Evolutionary conservation across 78 protist species (phyloP), one percentile per base, ranked within the genome.

Genomic region (Dictyostelium brefeldianum): DNA sequence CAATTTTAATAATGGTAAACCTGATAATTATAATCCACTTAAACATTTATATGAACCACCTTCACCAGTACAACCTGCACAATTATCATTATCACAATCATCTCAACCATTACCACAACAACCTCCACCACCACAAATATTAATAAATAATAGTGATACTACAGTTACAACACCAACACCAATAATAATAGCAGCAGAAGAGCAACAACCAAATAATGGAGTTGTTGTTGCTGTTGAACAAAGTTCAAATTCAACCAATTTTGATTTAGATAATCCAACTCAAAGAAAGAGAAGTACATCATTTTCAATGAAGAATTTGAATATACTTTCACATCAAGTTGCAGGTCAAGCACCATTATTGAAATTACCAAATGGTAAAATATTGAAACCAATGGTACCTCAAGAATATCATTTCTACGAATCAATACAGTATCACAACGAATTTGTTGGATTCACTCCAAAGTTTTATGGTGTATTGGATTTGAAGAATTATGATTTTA

Each of bases 301-400:
- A 47, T 62, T 87, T 31, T 77, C 93, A 29, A 46, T 77, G 43
- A 64, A 67, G 25, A 80, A 87, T 77, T 87, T 87, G 36, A 87
- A 74, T 51, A 46, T 87, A 31, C 50, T 87, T 7, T 64, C 78
- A 12, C 93, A 87, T 50, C 93, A 87, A 29, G 93, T 87, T 41
- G 93, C 93, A 9, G 93, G 93, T 15, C 93, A 87, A 64, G 83
- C 85, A 46, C 93, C 93, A n/a, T 27, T 87, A 51, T 64, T 87
- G 17, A 87, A 87, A 64, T 27, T 87, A 64, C 93, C 93, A 51
- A 84, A 87, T 64, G 93, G 93, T 7, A 87, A 87, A 53, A 65
- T 87, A 22, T 43, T 87, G 31, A 87, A 87, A 51, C 93, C 93
- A n/a, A 31, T 87, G 69, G 84, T 77, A 9, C 65, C 93, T 5